Base-by-base conservation (phyloP, 2,329 filamentous ascomycete species). In the Fusarium illudens region DNA sequence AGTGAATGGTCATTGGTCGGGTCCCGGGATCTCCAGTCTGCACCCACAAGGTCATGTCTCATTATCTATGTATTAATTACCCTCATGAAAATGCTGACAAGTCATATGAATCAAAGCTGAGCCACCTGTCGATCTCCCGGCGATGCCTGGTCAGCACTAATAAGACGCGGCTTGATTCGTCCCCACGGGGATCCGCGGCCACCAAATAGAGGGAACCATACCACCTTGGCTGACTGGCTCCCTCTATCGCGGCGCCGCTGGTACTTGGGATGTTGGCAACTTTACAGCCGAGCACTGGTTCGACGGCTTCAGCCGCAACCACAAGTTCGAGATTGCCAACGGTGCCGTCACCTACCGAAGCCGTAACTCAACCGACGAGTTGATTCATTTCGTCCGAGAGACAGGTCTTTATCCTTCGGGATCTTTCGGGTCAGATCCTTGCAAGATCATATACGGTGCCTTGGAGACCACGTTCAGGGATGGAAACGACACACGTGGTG, bases 241-340 rank as follows among this genome's bases (percentile, higher is more conserved):
- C 17, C 51, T 68, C 2, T 66, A 66, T 25, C 62, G 65, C 20
- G 62, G 58, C 1, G 59, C 29, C 1, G 54, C 62, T 2, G 58
- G 37, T 2, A 66, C 65, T 4, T 68, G 65, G 65, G 65, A 68
- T 22, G 51, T 63, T 1, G 58, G 54, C 30, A 59, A 68, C 55
- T 68, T 44, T 32, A 65, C 62, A 4, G 62, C 62, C 8, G 65
- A 68, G 19, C 62, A 64, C 42, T 64, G 62, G 62, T 62, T 65
- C 25, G 62, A 65, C 3, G 62, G 62, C 17, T 65, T 65, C 25
- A 58, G 52, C 6, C 62, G 62, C 15, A 65, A 65, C 53, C 58
- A 65, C 39, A 39, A 30, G 15, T 62, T 65, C 19, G 58, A 62
- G n/a, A 58, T 65, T 30, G 58, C 58, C 39, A 55, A 62, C 7